These are phyloP conservation scores for Periconia sp. DNA, from an alignment of 2,329 filamentous ascomycete genomes.

Conservation along the genomic window DNA sequence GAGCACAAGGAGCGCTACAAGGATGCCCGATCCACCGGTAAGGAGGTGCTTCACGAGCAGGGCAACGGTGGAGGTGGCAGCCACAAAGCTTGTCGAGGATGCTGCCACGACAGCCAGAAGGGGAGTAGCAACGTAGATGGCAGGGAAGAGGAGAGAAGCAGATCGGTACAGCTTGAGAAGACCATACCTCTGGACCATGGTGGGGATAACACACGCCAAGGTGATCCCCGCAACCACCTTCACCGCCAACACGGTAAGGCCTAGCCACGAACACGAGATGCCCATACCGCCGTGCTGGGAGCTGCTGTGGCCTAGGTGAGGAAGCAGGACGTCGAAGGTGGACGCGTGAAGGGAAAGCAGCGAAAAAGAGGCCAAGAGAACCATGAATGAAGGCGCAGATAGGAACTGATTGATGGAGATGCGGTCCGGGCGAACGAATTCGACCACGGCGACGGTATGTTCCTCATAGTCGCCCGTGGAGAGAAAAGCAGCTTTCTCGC, in stretches of 20 bases:
- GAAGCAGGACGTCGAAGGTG: slow-evolving; percentile 54
- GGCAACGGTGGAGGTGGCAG: slow-evolving; percentile 41
- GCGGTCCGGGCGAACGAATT: slow-evolving; percentile 43
- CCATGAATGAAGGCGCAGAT: slow-evolving; percentile 48
- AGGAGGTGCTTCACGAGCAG: slow-evolving; percentile 49
- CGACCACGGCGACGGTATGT: slow-evolving; percentile 34
- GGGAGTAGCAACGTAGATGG: slow-evolving; percentile 45
- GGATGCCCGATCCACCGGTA: slow-evolving; percentile 44
- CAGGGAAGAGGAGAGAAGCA: slow-evolving; percentile 43
- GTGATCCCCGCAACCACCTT: slow-evolving; percentile 44
- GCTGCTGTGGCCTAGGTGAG: slow-evolving; percentile 50
- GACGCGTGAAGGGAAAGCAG: slow-evolving; percentile 59
- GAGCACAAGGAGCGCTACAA: slow-evolving; percentile 50
- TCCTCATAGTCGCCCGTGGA: slow-evolving; percentile 39
- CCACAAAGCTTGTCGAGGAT: slow-evolving; percentile 34
- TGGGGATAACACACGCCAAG: slow-evolving; percentile 42
- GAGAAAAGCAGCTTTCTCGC: slow-evolving; percentile 52
- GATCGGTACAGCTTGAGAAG: slow-evolving; percentile 48
- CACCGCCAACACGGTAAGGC: slow-evolving; percentile 45
- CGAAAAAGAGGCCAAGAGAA: slow-evolving; percentile 53
- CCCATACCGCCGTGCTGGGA: slow-evolving; percentile 50
- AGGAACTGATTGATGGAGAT: slow-evolving; percentile 50
- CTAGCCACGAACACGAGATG: slow-evolving; percentile 49
- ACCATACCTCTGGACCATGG: slow-evolving; percentile 41
- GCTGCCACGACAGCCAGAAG: slow-evolving; percentile 41